phyloP scores from a whole-genome alignment of 371 early-diverging fungal species.

The Mucor lusitanicus region DNA sequence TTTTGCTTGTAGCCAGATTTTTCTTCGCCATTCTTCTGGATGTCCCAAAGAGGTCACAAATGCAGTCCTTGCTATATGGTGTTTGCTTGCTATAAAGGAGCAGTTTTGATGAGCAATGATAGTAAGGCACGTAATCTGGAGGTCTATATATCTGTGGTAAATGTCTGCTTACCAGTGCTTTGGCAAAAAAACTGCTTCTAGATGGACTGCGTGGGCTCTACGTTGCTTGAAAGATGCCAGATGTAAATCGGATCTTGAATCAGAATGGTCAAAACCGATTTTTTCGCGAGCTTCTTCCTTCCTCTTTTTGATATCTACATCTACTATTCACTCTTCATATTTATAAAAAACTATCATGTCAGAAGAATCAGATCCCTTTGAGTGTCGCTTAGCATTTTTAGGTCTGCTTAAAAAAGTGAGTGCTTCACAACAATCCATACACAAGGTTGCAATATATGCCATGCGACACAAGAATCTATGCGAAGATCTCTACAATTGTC shows the following conservation, averaged over 20 bases:
- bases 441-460: conserved; percentile 70
- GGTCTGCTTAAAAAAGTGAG: conserved; percentile 69
- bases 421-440: conserved; percentile 76
- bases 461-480: conserved; percentile 63
- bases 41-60: neutral
- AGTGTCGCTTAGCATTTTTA: conserved; percentile 69
- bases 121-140: neutral
- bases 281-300: neutral
- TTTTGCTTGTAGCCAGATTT: neutral
- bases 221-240: neutral
- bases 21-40: neutral
- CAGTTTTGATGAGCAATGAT: neutral
- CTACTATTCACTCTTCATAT: neutral
- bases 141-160: too few species aligned
- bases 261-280: neutral
- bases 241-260: neutral
- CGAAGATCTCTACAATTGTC: conserved; percentile 78
- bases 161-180: too few species aligned
- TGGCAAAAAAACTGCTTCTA: neutral
- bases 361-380: conserved; percentile 74
- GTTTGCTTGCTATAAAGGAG: neutral
- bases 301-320: neutral
- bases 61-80: neutral
- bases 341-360: conserved; percentile 20
- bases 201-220: neutral